phyloP scores from a whole-genome alignment of 495 filamentous ascomycete genomes.

The Mycothermus thermophilus region DNA sequence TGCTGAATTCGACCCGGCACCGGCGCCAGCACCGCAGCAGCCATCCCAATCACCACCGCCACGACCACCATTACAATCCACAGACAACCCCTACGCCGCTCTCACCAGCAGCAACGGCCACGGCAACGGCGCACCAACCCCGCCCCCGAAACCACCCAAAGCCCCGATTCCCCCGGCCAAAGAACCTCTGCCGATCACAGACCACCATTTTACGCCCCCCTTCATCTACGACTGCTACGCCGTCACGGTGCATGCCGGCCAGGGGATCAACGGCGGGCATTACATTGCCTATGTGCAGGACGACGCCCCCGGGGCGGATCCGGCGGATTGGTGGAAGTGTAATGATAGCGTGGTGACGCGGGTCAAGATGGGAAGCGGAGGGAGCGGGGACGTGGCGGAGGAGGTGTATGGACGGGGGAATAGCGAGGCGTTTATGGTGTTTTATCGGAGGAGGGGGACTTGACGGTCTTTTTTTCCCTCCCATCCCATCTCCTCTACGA shows the following conservation, averaged over 20 bases:
- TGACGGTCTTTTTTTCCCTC: no score
- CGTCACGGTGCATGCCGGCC: constrained; percentile 26
- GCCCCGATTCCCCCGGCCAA: no score
- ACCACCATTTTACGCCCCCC: constrained; percentile 12
- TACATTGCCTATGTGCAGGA: constrained; percentile 29
- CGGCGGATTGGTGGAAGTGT: constrained; percentile 20
- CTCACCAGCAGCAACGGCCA: background rate
- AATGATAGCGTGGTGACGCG: constrained; percentile 17
- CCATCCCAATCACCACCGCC: no score
- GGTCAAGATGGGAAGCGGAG: constrained; percentile 15
- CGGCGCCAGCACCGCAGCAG: no score
- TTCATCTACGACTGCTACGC: constrained; percentile 34
- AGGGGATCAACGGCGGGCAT: constrained; percentile 23
- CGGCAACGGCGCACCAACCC: constrained; percentile 1
- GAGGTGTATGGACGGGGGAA: constrained; percentile 11
- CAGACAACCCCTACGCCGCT: no score
- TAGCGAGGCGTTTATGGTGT: constrained; percentile 19
- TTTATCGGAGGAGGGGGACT: constrained; percentile 13
- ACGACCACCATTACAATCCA: no score
- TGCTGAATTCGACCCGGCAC: constrained; percentile 10
- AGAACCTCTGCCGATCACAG: no score
- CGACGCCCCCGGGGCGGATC: constrained; percentile 12
- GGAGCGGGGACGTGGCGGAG: constrained; percentile 8
- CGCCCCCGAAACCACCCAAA: no score
- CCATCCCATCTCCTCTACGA: no score